Percentiles rank a stretch among this genome's conserved stretches.
Evolutionary conservation across 441 rosid genomes (phyloP).

Genomic region (Gossypium gossypioides): DNA sequence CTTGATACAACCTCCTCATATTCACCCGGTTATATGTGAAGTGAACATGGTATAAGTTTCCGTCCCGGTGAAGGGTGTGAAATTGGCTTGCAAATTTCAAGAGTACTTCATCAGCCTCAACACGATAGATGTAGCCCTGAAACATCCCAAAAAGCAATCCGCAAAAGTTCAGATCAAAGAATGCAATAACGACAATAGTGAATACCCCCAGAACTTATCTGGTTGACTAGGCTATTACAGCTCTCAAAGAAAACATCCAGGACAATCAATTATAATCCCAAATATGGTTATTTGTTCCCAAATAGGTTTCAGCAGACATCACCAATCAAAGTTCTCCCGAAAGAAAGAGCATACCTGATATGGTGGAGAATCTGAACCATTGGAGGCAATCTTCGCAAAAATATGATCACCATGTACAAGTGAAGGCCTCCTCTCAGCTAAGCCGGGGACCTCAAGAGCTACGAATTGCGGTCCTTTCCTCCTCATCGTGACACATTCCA

Average conservation of each 20-base stretch:
- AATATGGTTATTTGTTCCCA: not conserved
- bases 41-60: constrained; percentile 26
- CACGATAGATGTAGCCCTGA: constrained; percentile 47
- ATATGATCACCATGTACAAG: constrained; percentile 48
- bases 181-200: not conserved
- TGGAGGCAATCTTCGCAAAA: constrained; percentile 27
- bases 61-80: constrained; percentile 27
- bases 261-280: not conserved
- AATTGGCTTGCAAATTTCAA: constrained; percentile 32
- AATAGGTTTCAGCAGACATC: not conserved
- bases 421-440: constrained; percentile 62
- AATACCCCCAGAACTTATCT: not conserved
- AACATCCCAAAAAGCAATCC: constrained; percentile 2
- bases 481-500: constrained; percentile 38
- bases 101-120: constrained; percentile 52
- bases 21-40: constrained; percentile 36
- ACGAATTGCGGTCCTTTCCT: constrained; percentile 28
- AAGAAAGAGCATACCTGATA: constrained; percentile 30
- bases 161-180: not conserved
- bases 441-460: constrained; percentile 46
- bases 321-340: constrained; percentile 3
- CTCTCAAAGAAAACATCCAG: not conserved
- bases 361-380: not conserved
- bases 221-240: not conserved
- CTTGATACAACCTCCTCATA: constrained; percentile 51